These are phyloP conservation scores for Botryosphaeria agaves DNA, from an alignment of 2,329 filamentous ascomycete genomes.

Conservation along the genomic window DNA sequence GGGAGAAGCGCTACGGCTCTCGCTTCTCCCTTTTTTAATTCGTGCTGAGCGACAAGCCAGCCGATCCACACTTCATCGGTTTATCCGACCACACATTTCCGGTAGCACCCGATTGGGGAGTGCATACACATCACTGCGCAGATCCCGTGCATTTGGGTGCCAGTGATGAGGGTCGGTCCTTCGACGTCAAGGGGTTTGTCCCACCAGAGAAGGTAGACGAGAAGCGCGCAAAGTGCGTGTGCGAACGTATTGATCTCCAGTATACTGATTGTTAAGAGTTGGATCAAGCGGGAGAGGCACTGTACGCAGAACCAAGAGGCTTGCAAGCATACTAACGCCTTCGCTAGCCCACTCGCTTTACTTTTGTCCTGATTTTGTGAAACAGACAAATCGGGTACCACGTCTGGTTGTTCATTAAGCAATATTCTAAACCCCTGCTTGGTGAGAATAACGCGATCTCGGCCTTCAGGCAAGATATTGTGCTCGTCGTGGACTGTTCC, in stretches of 20 bases:
- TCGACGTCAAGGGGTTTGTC: conserved; percentile 9
- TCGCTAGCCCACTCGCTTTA: conserved; percentile 6
- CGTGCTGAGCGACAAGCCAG: not conserved
- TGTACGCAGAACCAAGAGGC: conserved; percentile 9
- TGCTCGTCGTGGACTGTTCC: not conserved
- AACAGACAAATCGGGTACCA: not conserved
- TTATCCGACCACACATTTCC: not conserved
- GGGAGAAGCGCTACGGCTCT: not conserved
- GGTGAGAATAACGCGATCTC: not conserved
- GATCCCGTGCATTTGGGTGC: not conserved
- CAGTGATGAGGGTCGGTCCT: conserved; percentile 2
- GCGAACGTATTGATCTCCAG: conserved; percentile 9
- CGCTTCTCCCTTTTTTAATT: not conserved
- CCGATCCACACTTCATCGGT: not conserved
- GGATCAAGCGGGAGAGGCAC: conserved; percentile 5
- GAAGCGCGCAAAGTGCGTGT: conserved; percentile 7
- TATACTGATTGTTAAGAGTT: conserved; percentile 6
- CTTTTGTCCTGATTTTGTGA: conserved; percentile 5
- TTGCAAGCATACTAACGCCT: conserved; percentile 5
- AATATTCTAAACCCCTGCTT: not conserved
- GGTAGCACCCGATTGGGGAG: no score
- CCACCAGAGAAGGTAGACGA: conserved; percentile 9
- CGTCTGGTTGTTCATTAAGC: not conserved
- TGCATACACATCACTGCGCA: not conserved
- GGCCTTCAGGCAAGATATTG: not conserved